Evolutionary conservation across 1,284 basidiomycete genomes (phyloP).

Genomic region (Fomitiporia mediterranea): DNA sequence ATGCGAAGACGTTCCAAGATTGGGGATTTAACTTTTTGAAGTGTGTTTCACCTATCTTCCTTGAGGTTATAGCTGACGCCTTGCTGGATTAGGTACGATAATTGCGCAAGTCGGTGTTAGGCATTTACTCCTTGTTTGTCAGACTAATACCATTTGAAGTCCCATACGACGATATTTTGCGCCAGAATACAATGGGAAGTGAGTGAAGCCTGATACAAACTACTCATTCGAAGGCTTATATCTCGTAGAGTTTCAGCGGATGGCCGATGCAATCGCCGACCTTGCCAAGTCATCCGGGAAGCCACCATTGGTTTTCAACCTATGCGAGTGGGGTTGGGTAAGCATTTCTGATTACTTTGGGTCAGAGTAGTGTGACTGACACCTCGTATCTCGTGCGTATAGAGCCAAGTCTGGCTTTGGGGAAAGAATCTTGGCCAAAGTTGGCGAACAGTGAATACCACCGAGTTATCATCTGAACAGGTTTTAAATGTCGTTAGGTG

Average conservation of each 20-base stretch:
- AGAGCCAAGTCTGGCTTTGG: conserved; percentile 61
- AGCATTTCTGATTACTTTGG: neutral
- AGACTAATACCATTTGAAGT: conserved; percentile 28
- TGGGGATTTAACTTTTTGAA: conserved; percentile 54
- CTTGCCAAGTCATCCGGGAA: conserved; percentile 36
- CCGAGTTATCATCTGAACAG: no score
- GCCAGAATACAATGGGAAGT: conserved; percentile 45
- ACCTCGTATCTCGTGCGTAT: neutral
- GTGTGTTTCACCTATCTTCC: conserved; percentile 27
- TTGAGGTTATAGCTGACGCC: neutral
- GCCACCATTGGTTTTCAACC: conserved; percentile 42
- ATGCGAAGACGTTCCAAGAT: conserved; percentile 41
- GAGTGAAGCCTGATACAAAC: conserved; percentile 23
- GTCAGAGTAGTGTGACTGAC: neutral
- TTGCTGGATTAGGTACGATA: conserved; percentile 42
- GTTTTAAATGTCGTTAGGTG: no score
- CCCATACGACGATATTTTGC: conserved; percentile 43
- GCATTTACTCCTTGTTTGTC: no score
- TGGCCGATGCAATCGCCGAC: conserved; percentile 42
- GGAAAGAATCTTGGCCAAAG: conserved; percentile 48
- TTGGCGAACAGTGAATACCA: conserved; percentile 59
- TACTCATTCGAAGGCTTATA: neutral
- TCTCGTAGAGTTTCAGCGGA: conserved; percentile 40
- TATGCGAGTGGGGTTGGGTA: conserved; percentile 54
- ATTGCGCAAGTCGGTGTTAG: conserved; percentile 40